phyloP scores from a whole-genome alignment of 441 rosid genomes.

The Sinapis alba region DNA sequence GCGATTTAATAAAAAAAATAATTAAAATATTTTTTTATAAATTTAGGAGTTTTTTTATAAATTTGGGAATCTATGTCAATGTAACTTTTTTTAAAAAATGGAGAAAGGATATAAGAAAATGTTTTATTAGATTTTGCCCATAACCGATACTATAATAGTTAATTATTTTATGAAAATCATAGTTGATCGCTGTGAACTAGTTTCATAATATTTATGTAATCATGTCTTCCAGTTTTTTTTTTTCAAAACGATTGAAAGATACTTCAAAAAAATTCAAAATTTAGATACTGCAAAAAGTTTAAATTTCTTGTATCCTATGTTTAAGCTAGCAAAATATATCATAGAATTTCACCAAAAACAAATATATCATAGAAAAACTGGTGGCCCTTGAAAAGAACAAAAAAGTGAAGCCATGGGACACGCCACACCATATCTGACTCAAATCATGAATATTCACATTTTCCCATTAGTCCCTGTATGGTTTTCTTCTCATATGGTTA shows the following conservation, averaged over 20 bases:
- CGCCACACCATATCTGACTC: conserved; percentile 33
- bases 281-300: no score
- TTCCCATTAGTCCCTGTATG: conserved; percentile 12
- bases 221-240: not conserved
- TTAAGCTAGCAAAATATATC: not conserved
- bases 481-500: not conserved
- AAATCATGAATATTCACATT: conserved; percentile 7
- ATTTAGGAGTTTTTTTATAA: no score
- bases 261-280: no score
- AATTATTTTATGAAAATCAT: not conserved
- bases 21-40: no score
- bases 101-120: no score
- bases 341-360: no score
- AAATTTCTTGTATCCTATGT: not conserved
- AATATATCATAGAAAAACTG: conserved; percentile 9
- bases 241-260: not conserved
- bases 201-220: not conserved
- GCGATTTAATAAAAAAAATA: no score
- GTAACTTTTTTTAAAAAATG: no score
- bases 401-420: conserved; percentile 21
- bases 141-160: no score
- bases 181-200: not conserved
- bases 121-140: no score
- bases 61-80: no score
- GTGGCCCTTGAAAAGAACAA: not conserved